phyloP scores from a whole-genome alignment of 805 yeast genomes.

The Saccharomycopsis sp. region DNA sequence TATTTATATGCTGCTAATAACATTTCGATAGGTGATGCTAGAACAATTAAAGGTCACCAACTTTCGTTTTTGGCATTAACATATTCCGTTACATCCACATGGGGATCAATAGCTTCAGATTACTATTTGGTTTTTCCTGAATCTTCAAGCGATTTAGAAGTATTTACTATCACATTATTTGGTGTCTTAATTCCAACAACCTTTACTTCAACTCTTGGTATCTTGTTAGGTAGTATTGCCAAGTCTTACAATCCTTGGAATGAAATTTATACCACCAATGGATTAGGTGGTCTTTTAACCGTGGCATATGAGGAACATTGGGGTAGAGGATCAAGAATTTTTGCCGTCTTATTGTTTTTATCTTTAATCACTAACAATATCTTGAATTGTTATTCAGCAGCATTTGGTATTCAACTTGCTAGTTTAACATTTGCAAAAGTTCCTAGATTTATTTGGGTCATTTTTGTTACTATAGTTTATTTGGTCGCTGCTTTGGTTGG shows the following conservation, averaged over 20 bases:
- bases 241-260: constrained; percentile 45
- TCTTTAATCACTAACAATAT: constrained; percentile 77
- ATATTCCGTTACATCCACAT: constrained; percentile 74
- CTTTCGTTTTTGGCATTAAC: constrained; percentile 61
- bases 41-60: constrained; percentile 54
- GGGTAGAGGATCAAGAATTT: constrained; percentile 67
- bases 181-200: constrained; percentile 64
- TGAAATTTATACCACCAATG: constrained; percentile 41
- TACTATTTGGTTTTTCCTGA: constrained; percentile 78
- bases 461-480: constrained; percentile 51
- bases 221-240: constrained; percentile 61
- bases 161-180: constrained; percentile 52
- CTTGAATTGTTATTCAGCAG: constrained; percentile 72
- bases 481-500: constrained; percentile 70
- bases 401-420: constrained; percentile 63
- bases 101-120: constrained; percentile 85
- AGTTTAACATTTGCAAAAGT: constrained; percentile 43
- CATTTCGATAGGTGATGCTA: constrained; percentile 26
- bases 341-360: constrained; percentile 56
- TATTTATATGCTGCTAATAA: constrained; percentile 20
- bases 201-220: constrained; percentile 66
- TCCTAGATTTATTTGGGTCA: constrained; percentile 73
- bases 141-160: constrained; percentile 41
- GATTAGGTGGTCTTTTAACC: constrained; percentile 68
- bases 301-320: constrained; percentile 62